These are phyloP conservation scores for Trichoderma atroviride DNA, from an alignment of 2,329 filamentous ascomycete genomes.

Conservation along the genomic window DNA sequence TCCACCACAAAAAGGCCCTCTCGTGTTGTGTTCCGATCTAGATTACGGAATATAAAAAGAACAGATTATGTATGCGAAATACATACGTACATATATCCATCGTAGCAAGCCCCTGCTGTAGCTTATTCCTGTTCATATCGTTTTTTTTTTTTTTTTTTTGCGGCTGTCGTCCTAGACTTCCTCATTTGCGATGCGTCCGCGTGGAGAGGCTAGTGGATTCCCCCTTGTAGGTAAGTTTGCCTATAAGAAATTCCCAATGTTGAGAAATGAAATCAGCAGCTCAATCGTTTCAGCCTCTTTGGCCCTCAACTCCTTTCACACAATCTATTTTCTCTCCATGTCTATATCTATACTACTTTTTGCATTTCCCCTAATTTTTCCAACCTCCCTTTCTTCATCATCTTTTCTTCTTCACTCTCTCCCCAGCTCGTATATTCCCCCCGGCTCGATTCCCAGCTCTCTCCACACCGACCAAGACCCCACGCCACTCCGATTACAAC, in stretches of 20 bases:
- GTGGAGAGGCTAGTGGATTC: background rate
- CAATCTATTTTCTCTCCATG: background rate
- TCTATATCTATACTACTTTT: too few relatives aligned
- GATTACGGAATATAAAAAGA: too few relatives aligned
- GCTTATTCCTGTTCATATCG: background rate
- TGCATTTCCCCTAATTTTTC: background rate
- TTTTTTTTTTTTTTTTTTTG: background rate
- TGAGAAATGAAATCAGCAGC: background rate
- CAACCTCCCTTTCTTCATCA: background rate
- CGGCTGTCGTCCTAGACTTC: conserved; percentile 7
- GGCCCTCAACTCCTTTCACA: background rate
- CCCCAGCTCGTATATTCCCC: background rate
- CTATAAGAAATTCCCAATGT: background rate
- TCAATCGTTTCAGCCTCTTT: background rate
- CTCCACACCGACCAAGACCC: background rate
- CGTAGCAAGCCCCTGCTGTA: background rate
- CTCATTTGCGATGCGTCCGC: background rate
- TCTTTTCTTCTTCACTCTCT: background rate
- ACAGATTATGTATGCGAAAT: too few relatives aligned
- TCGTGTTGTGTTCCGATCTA: too few relatives aligned
- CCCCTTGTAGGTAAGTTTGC: background rate
- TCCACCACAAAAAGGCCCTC: too few relatives aligned
- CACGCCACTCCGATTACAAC: background rate
- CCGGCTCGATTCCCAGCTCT: conserved; percentile 5
- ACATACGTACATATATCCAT: too few relatives aligned